A percentile compares a stretch with the other conserved stretches of the same genome.
phyloP scores from a whole-genome alignment of 2,329 filamentous ascomycete genomes.

The Periconia sp. region DNA sequence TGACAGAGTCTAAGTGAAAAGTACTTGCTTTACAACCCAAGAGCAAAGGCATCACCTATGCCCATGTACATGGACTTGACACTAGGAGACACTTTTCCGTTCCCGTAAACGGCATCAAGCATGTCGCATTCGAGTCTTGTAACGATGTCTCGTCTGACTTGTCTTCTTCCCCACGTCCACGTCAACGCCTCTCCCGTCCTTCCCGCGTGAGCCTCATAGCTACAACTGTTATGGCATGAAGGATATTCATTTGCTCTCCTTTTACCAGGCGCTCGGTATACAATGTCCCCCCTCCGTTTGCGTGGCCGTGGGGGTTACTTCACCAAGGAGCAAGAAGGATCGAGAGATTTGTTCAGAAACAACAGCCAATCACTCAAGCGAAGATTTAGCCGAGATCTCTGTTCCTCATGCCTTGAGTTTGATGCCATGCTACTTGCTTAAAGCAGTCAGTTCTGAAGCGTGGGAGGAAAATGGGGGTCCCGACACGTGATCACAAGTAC shows the following conservation, averaged over 20 bases:
- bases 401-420: conserved; percentile 1
- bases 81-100: too few species aligned
- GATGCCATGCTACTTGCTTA: neutral
- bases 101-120: too few species aligned
- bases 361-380: conserved; percentile 2
- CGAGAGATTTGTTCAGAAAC: conserved; percentile 6
- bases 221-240: conserved; percentile 6
- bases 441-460: neutral
- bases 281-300: neutral
- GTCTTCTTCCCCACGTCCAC: too few species aligned
- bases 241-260: neutral
- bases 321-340: neutral
- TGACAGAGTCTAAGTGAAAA: too few species aligned
- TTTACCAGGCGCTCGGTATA: conserved; percentile 9
- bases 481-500: conserved; percentile 12
- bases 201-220: conserved; percentile 3
- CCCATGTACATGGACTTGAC: too few species aligned
- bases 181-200: neutral
- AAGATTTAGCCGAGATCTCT: neutral
- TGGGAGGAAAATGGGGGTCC: neutral
- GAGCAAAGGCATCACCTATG: too few species aligned
- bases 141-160: too few species aligned
- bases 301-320: conserved; percentile 7
- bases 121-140: too few species aligned
- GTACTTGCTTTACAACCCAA: too few species aligned